These are phyloP conservation scores for Spinacia oleracea DNA, from an alignment of 179 eudicot species.

Conservation along the genomic window DNA sequence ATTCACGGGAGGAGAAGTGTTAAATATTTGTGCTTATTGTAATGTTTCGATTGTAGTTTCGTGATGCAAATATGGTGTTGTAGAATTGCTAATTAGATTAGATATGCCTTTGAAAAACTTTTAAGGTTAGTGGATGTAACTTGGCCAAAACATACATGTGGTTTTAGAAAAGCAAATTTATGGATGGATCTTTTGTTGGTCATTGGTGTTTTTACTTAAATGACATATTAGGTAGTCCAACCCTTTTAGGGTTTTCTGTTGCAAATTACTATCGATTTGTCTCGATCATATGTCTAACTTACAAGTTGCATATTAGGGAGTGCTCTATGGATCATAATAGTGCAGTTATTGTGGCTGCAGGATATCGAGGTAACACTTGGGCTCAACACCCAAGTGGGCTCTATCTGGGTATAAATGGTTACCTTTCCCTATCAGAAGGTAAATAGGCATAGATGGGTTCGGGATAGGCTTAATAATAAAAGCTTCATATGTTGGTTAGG, in stretches of 20 bases:
- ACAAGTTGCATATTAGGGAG: no score
- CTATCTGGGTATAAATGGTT: no score
- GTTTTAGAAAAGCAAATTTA: neutral
- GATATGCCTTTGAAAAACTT: neutral
- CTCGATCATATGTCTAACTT: neutral
- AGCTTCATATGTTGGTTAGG: no score
- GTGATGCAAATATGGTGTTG: neutral
- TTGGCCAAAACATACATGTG: neutral
- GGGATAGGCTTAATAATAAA: no score
- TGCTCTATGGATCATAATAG: no score
- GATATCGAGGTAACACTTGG: no score
- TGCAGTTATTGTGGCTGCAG: no score
- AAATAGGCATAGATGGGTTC: no score
- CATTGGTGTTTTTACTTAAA: neutral
- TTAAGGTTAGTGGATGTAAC: neutral
- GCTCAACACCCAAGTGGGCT: no score
- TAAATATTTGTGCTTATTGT: neutral
- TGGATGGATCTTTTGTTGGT: neutral
- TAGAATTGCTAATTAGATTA: neutral
- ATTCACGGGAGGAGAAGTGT: neutral
- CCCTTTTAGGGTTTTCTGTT: neutral
- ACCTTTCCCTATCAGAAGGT: no score
- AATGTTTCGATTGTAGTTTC: neutral
- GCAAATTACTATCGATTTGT: conserved; percentile 1
- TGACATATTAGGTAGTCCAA: no score